These are phyloP conservation scores for Coemansia biformis DNA, from an alignment of 192 early-diverging fungal genomes.

Conservation along the genomic window DNA sequence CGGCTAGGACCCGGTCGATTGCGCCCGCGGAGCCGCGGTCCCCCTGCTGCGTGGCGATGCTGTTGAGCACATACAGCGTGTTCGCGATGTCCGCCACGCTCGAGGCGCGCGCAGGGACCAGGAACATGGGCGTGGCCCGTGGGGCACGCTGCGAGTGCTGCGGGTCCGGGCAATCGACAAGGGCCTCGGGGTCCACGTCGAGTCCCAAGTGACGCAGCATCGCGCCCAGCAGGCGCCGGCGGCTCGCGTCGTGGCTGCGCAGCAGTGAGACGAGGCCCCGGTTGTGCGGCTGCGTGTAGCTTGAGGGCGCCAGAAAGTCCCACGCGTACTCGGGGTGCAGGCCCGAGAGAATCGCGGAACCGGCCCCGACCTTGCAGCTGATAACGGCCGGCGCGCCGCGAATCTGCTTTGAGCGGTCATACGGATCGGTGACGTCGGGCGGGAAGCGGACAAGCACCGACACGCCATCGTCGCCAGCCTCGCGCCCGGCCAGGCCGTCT, in stretches of 20 bases:
- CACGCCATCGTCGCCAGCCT: slow-evolving; percentile 12
- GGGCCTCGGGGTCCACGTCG: slow-evolving; percentile 55
- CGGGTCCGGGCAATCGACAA: slow-evolving; percentile 12
- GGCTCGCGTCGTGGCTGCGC: slow-evolving; percentile 43
- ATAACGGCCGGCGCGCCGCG: slow-evolving; percentile 57
- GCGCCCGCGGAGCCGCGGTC: slow-evolving; percentile 6
- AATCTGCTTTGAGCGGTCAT: slow-evolving; percentile 21
- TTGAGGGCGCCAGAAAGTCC: slow-evolving; percentile 51
- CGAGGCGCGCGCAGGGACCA: slow-evolving; percentile 32
- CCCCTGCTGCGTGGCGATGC: slow-evolving; percentile 16
- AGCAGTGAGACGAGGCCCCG: slow-evolving; percentile 51
- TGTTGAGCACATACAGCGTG: slow-evolving; percentile 27
- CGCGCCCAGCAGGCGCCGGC: slow-evolving; percentile 54
- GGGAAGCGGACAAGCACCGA: slow-evolving; percentile 42
- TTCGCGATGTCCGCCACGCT: slow-evolving; percentile 22
- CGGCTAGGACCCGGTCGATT: slow-evolving; percentile 24
- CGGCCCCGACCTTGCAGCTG: slow-evolving; percentile 60
- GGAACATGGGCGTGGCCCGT: slow-evolving; percentile 24
- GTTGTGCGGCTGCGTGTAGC: slow-evolving; percentile 47
- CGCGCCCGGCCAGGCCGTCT: slow-evolving; percentile 21
- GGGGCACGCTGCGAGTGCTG: slow-evolving; percentile 21
- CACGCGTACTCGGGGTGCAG: slow-evolving; percentile 80
- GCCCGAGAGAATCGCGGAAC: slow-evolving; percentile 68
- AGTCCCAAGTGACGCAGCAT: slow-evolving; percentile 57
- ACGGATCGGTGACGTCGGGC: slow-evolving; percentile 34